These are phyloP conservation scores for Arachis hypogaea DNA, from an alignment of 306 rosid genomes.

Conservation along the genomic window DNA sequence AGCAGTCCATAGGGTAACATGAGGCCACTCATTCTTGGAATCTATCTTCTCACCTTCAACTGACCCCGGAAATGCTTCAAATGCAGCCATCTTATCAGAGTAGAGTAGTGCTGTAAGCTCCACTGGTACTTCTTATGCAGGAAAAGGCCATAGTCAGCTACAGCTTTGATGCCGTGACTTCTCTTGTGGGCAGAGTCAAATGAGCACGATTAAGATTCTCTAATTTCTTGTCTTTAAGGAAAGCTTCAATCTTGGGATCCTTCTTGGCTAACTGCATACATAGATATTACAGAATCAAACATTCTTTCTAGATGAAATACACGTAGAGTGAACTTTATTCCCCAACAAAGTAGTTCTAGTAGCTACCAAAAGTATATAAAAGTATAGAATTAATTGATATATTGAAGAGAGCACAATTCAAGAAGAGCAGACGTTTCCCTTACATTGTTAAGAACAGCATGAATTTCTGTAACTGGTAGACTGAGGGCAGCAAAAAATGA, in stretches of 20 bases:
- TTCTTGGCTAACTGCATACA: conserved; percentile 62
- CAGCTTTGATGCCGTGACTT: conserved; percentile 85
- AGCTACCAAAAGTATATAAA: neutral
- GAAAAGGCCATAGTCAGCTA: conserved; percentile 75
- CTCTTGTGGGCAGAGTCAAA: conserved; percentile 94
- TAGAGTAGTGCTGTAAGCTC: conserved; percentile 70
- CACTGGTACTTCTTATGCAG: conserved; percentile 65
- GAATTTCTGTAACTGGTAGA: conserved; percentile 64
- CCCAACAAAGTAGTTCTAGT: too few relatives aligned
- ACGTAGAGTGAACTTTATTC: neutral
- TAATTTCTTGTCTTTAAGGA: conserved; percentile 55
- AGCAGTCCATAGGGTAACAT: conserved; percentile 80
- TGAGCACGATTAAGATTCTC: conserved; percentile 62
- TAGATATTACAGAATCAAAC: conserved; percentile 30
- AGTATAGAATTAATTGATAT: neutral
- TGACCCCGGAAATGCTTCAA: conserved; percentile 78
- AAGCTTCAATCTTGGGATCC: conserved; percentile 55
- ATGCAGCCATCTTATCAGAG: conserved; percentile 80
- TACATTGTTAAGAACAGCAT: conserved; percentile 58
- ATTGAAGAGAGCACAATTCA: conserved; percentile 11
- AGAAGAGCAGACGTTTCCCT: conserved; percentile 44
- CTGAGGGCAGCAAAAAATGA: conserved; percentile 86
- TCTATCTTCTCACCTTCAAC: conserved; percentile 72
- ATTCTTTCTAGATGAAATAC: neutral
- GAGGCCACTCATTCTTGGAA: conserved; percentile 84